A percentile compares a stretch with the other conserved stretches of the same genome.
Conservation (phyloP, 352 stramenopile species). For the Saprolegnia diclina region DNA sequence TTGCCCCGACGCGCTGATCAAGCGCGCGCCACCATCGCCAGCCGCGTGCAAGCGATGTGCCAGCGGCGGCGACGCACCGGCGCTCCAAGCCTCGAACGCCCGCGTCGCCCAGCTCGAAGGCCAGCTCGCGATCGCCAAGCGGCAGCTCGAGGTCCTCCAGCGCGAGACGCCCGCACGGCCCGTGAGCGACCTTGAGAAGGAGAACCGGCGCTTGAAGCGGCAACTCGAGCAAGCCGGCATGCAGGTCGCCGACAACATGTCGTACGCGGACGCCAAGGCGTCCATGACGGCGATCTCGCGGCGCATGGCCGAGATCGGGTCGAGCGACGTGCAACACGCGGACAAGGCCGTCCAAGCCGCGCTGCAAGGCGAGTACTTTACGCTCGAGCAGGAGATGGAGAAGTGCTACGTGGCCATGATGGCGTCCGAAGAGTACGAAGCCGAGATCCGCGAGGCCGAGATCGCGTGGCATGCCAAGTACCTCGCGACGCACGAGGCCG, state of each 20-base stretch:
- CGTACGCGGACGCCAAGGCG: not conserved
- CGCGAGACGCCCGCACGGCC: too few relatives aligned
- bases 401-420: slow-evolving; percentile 10
- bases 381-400: slow-evolving; percentile 4
- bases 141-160: not conserved
- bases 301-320: slow-evolving; percentile 1
- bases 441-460: not conserved
- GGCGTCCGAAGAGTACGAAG: slow-evolving; percentile 9
- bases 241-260: slow-evolving; percentile 6
- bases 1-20: too few relatives aligned
- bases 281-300: not conserved
- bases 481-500: not conserved
- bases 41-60: not conserved
- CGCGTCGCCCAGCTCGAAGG: not conserved
- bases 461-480: not conserved
- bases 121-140: not conserved
- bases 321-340: not conserved
- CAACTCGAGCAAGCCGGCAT: slow-evolving; percentile 6
- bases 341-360: not conserved
- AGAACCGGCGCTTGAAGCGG: slow-evolving; percentile 5
- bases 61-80: too few relatives aligned
- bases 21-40: too few relatives aligned
- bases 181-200: not conserved
- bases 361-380: slow-evolving; percentile 1
- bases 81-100: not conserved